Evolutionary conservation across 192 early-diverging fungal genomes (phyloP).

Genomic region (Backusella australiensis): DNA sequence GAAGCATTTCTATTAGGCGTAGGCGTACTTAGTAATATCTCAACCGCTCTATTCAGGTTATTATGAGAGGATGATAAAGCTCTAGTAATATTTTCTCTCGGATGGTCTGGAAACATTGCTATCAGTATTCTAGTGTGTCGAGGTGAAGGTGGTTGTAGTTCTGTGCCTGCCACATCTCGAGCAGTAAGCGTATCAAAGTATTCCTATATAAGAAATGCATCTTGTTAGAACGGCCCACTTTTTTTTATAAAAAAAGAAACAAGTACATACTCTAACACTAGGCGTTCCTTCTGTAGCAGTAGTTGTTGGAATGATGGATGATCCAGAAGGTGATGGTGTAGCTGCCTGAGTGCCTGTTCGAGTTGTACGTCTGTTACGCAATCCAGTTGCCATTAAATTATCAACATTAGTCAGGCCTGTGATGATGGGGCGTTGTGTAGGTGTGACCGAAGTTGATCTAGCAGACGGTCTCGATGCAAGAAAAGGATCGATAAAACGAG

Average conservation of each 20-base stretch:
- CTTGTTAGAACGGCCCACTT: neutral
- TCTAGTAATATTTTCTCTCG: constrained; percentile 44
- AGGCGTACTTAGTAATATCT: constrained; percentile 38
- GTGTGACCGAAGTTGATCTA: constrained; percentile 39
- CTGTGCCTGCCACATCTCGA: constrained; percentile 38
- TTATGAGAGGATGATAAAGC: constrained; percentile 57
- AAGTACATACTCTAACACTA: constrained; percentile 17
- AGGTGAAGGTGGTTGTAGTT: constrained; percentile 36
- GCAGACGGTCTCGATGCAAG: constrained; percentile 47
- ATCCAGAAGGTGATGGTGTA: neutral
- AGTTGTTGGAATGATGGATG: neutral
- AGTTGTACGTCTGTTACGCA: constrained; percentile 15
- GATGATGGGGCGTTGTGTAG: constrained; percentile 28
- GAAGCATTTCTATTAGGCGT: constrained; percentile 8
- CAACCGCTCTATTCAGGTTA: constrained; percentile 56
- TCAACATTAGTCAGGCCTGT: constrained; percentile 10
- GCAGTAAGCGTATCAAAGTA: constrained; percentile 41
- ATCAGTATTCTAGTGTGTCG: constrained; percentile 48
- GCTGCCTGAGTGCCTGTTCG: neutral
- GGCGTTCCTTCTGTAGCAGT: constrained; percentile 4
- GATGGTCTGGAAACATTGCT: constrained; percentile 55
- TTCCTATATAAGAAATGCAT: constrained; percentile 6
- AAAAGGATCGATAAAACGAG: constrained; percentile 44
- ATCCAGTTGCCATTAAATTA: constrained; percentile 17
- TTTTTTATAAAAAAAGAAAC: neutral